Evolutionary conservation across 2,329 filamentous ascomycete species (phyloP), one percentile per base, ranked within the genome.

Genomic region (Penicillium digitatum): DNA sequence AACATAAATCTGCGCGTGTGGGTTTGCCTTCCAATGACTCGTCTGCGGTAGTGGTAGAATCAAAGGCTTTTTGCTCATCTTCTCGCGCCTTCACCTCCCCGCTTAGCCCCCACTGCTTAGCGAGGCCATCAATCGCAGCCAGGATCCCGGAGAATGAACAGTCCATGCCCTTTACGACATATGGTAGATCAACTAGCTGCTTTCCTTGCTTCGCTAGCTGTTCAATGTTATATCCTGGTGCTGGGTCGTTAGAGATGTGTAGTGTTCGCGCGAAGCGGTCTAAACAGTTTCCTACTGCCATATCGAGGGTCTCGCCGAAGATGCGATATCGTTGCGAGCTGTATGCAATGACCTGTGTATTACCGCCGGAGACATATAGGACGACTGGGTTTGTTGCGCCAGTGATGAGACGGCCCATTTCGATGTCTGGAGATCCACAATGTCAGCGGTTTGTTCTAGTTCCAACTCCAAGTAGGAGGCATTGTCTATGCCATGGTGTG

Each of bases 141-240:
- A 99, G 78, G 61, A 99, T 95, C 2, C 94, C 94, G 2, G 89
- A 92, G 75, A 99, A 97, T 24, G 89, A 94, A 67, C 91, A 95
- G 73, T 99, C 94, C 94, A 99, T 99, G 48, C 94, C 94, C 75
- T 99, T 99, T 60, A 99, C 94, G 2, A 92, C 86, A 69, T 99
- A 99, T 2, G 94, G 94, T 27, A 99, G 78, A 63, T 97, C 93
- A 18, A 97, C 79, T 37, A 99, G 77, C 22, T 85, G 76, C 42
- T 80, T 83, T 0, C 84, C 84, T 51, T 86, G 85, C 72, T 88
- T 87, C 63, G 94, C 94, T 47, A 97, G 79, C 75, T 96, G 90
- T 78, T 99, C 94, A 64, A 99, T 96, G 71, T 99, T 99, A 75
- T 97, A 96, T 1, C 94, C 94, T 0, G 94, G 94, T 1, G 94